These are phyloP conservation scores for Colletotrichum sojae DNA, from an alignment of 2,329 filamentous ascomycete species.

Conservation along the genomic window DNA sequence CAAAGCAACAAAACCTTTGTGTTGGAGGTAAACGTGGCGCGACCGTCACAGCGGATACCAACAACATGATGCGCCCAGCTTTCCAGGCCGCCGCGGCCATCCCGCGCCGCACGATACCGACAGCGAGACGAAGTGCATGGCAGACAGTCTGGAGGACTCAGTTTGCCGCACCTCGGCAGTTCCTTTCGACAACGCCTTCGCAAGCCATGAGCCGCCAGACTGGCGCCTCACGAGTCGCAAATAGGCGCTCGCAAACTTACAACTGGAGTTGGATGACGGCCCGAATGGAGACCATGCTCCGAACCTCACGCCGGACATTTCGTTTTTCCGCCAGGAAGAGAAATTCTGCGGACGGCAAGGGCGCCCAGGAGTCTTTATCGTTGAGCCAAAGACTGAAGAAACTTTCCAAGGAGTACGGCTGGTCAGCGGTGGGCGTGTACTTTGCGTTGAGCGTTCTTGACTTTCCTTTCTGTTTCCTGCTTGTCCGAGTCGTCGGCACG, in stretches of 20 bases:
- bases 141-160: slow-evolving; percentile 37
- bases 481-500: slow-evolving; percentile 85
- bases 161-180: slow-evolving; percentile 10
- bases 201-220: neutral
- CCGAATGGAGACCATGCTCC: slow-evolving; percentile 28
- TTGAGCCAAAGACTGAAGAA: slow-evolving; percentile 83
- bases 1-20: neutral
- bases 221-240: slow-evolving; percentile 6
- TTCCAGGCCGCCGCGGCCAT: slow-evolving; percentile 27
- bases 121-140: slow-evolving; percentile 28
- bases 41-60: neutral
- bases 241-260: slow-evolving; percentile 19
- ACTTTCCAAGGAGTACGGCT: slow-evolving; percentile 93
- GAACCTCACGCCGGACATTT: slow-evolving; percentile 34
- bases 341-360: slow-evolving; percentile 5
- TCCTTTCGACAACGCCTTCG: slow-evolving; percentile 17
- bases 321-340: slow-evolving; percentile 38
- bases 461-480: slow-evolving; percentile 94
- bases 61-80: slow-evolving; percentile 34
- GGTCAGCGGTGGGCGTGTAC: slow-evolving; percentile 94
- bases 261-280: slow-evolving; percentile 30
- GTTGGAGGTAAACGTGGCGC: slow-evolving; percentile 3
- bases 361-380: slow-evolving; percentile 56
- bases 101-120: slow-evolving; percentile 29
- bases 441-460: slow-evolving; percentile 85